These are phyloP conservation scores for Boletus coccyginus DNA, from an alignment of 768 basidiomycete species.

Conservation along the genomic window DNA sequence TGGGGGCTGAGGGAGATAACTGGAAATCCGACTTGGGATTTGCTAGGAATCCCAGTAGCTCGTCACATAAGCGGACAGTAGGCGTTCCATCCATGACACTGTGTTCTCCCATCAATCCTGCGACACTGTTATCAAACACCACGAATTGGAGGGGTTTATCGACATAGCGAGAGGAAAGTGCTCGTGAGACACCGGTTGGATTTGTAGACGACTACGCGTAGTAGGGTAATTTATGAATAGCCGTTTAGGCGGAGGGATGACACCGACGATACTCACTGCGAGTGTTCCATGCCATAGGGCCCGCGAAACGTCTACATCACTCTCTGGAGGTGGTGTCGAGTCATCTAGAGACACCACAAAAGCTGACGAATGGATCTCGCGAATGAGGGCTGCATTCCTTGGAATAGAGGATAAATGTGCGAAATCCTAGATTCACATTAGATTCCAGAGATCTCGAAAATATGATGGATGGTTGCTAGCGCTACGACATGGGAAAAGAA, in stretches of 20 bases:
- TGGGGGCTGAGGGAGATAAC: conserved; percentile 20
- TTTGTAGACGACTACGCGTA: conserved; percentile 23
- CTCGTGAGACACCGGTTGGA: conserved; percentile 28
- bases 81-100: conserved; percentile 91
- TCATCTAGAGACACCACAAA: conserved; percentile 82
- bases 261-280: conserved; percentile 32
- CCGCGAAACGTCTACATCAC: conserved; percentile 59
- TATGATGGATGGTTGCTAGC: background rate
- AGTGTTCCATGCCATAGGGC: conserved; percentile 80
- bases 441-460: background rate
- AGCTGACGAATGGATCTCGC: conserved; percentile 80
- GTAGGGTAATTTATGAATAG: background rate
- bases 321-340: conserved; percentile 42
- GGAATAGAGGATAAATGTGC: conserved; percentile 54
- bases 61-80: conserved; percentile 68
- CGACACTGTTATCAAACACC: conserved; percentile 75
- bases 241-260: background rate
- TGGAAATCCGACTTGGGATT: conserved; percentile 66
- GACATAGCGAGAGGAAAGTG: conserved; percentile 78
- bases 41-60: conserved; percentile 59
- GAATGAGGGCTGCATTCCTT: conserved; percentile 61
- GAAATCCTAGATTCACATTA: conserved; percentile 50
- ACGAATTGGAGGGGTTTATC: conserved; percentile 91
- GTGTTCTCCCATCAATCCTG: conserved; percentile 92
- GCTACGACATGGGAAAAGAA: background rate